A percentile compares a stretch with the other conserved stretches of the same genome.
Conservation (phyloP, 352 stramenopile genomes). For the Phytophthora pini region DNA sequence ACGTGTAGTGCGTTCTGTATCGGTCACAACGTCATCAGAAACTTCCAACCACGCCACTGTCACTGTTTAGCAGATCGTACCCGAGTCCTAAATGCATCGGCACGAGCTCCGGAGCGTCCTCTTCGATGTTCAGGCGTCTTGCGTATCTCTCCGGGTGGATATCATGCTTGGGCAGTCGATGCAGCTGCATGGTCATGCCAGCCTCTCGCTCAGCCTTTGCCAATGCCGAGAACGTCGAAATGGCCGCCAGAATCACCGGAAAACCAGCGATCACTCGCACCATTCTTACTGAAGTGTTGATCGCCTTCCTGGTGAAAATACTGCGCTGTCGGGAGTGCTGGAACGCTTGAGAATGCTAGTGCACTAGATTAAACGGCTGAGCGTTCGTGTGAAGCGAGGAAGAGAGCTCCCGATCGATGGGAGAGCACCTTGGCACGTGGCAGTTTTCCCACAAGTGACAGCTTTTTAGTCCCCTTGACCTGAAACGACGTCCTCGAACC, state of each 20-base stretch:
- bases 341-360: conserved; percentile 2
- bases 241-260: conserved; percentile 18
- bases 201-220: conserved; percentile 7
- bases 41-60: background rate
- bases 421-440: conserved; percentile 39
- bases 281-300: conserved; percentile 21
- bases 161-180: conserved; percentile 43
- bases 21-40: conserved; percentile 13
- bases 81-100: conserved; percentile 73
- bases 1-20: conserved; percentile 83
- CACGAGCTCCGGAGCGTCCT: conserved; percentile 56
- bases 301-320: conserved; percentile 11
- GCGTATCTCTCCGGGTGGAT: conserved; percentile 51
- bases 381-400: background rate
- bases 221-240: conserved; percentile 5
- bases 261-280: conserved; percentile 26
- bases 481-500: conserved; percentile 23
- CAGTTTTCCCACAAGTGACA: conserved; percentile 33
- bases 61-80: conserved; percentile 23
- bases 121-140: conserved; percentile 47
- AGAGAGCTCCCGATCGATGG: conserved; percentile 20
- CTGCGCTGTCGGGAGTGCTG: background rate
- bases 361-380: background rate
- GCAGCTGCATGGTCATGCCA: conserved; percentile 49
- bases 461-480: background rate